phyloP scores from a whole-genome alignment of 2,329 filamentous ascomycete genomes.

The Aspergillus ruber region DNA sequence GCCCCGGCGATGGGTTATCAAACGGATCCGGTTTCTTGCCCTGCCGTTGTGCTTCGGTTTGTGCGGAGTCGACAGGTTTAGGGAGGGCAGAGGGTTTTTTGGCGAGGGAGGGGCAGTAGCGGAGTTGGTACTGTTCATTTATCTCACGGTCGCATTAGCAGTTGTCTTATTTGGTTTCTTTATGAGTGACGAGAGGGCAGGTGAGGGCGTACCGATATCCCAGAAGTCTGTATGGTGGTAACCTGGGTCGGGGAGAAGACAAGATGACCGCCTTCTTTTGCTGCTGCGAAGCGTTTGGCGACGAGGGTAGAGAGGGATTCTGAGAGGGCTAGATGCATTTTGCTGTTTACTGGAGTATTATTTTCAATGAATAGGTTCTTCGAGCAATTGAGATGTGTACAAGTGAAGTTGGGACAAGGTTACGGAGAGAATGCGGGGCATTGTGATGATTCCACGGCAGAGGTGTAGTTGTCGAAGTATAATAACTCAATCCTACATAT shows the following conservation, averaged over 20 bases:
- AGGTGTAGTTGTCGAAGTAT: too few species aligned
- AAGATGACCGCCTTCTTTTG: slow-evolving; percentile 31
- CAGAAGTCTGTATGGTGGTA: slow-evolving; percentile 27
- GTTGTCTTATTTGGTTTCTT: too few species aligned
- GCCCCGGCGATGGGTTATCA: slow-evolving; percentile 35
- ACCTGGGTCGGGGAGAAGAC: slow-evolving; percentile 37
- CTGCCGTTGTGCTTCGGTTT: slow-evolving; percentile 1
- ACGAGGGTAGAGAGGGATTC: slow-evolving; percentile 33
- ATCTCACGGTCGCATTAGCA: too few species aligned
- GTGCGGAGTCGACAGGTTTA: slow-evolving; percentile 14
- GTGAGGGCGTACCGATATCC: slow-evolving; percentile 25
- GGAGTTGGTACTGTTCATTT: slow-evolving; percentile 28
- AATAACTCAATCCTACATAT: too few species aligned
- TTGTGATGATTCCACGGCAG: slow-evolving; percentile 2
- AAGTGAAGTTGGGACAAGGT: slow-evolving; percentile 1
- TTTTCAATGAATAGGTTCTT: background rate
- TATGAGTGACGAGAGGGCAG: too few species aligned
- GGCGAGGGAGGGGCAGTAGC: slow-evolving; percentile 44
- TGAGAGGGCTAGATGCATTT: slow-evolving; percentile 32
- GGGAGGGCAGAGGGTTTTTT: slow-evolving; percentile 33
- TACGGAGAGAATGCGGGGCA: slow-evolving; percentile 8
- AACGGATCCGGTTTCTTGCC: slow-evolving; percentile 39
- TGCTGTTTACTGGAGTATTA: background rate
- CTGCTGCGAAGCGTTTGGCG: slow-evolving; percentile 26
- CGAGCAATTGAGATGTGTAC: too few species aligned